These are phyloP conservation scores for Populus pruinosa DNA, from an alignment of 345 rosid genomes.

Conservation along the genomic window DNA sequence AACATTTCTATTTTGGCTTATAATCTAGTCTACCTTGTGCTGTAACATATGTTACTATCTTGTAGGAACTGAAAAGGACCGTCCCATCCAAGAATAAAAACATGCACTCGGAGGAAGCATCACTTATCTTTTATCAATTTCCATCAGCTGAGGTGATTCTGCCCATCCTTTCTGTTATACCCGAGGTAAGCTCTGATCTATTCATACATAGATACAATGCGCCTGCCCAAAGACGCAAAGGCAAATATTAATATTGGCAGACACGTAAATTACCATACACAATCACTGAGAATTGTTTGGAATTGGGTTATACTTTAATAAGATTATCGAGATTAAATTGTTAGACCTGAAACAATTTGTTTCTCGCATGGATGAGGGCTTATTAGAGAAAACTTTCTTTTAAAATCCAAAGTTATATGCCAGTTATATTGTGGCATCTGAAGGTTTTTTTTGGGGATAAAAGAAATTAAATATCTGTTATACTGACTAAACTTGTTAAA, in stretches of 20 bases:
- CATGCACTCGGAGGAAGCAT: slow-evolving; percentile 34
- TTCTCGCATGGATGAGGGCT: too few relatives aligned
- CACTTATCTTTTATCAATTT: slow-evolving; percentile 39
- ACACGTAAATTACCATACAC: background rate
- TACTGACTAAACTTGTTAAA: background rate
- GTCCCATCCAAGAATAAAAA: slow-evolving; percentile 28
- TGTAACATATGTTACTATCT: background rate
- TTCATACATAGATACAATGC: background rate
- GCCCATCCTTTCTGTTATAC: slow-evolving; percentile 61
- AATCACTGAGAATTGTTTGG: too few relatives aligned
- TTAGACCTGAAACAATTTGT: too few relatives aligned
- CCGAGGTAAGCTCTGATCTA: slow-evolving; percentile 48
- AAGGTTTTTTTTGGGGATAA: too few relatives aligned
- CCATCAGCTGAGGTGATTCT: slow-evolving; percentile 61
- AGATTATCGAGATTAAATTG: too few relatives aligned
- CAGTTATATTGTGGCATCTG: too few relatives aligned
- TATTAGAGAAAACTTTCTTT: too few relatives aligned
- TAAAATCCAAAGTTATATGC: too few relatives aligned
- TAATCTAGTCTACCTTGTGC: background rate
- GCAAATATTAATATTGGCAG: background rate
- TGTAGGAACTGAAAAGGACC: slow-evolving; percentile 43
- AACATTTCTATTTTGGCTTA: background rate
- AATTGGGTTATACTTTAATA: background rate
- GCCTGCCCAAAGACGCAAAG: background rate
- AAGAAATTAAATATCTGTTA: background rate